Conservation (phyloP, 1,139 yeast genomes). For the Yamadazyma mexicana region DNA sequence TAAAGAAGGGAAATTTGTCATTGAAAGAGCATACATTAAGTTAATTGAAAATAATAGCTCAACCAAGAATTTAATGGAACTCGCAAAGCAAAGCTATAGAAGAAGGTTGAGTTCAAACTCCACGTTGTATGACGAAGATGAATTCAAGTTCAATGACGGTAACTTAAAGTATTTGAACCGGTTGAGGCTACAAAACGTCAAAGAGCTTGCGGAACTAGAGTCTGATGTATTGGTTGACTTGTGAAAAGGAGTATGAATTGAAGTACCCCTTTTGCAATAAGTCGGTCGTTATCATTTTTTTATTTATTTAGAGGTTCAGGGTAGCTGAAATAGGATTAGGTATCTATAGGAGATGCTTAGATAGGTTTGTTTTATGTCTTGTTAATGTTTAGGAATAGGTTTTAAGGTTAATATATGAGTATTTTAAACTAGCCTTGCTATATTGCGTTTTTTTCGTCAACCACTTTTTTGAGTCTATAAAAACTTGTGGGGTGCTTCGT, state of each 20-base stretch:
- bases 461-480: too few relatives aligned
- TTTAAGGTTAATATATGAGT: slow-evolving; percentile 1
- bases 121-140: slow-evolving; percentile 17
- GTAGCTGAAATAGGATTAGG: background rate
- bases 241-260: too few relatives aligned
- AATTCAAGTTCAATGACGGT: slow-evolving; percentile 14
- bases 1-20: slow-evolving; percentile 77
- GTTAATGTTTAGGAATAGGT: slow-evolving; percentile 4
- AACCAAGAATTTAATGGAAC: slow-evolving; percentile 26
- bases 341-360: background rate
- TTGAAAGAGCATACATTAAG: slow-evolving; percentile 47
- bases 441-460: too few relatives aligned
- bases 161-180: slow-evolving; percentile 15
- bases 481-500: too few relatives aligned
- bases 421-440: too few relatives aligned
- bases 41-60: slow-evolving; percentile 28
- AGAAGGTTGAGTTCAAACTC: slow-evolving; percentile 24
- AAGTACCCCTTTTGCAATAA: too few relatives aligned
- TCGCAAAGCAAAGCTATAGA: slow-evolving; percentile 30
- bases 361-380: slow-evolving; percentile 1
- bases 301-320: background rate
- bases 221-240: slow-evolving; percentile 16
- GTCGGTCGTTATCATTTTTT: too few relatives aligned
- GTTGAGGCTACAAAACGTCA: slow-evolving; percentile 17
- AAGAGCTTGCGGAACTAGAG: slow-evolving; percentile 12